phyloP scores from a whole-genome alignment of 2,329 filamentous ascomycete species.

The Taxawa tesnikishii region DNA sequence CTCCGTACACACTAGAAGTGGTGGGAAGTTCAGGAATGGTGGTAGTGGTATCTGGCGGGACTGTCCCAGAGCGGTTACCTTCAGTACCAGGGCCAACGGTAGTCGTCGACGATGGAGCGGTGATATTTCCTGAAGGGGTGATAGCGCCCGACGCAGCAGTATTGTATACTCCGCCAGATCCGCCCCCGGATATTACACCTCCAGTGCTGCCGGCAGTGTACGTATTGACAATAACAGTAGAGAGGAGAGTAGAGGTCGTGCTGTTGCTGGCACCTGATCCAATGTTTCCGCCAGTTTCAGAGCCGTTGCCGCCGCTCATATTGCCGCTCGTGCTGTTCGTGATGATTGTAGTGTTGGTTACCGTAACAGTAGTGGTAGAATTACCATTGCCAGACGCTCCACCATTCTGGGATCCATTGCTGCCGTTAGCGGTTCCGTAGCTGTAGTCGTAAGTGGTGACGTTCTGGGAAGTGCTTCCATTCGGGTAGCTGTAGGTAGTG shows the following conservation, averaged over 20 bases:
- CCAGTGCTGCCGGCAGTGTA: conserved; percentile 7
- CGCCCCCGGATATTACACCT: conserved; percentile 8
- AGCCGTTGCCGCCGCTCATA: too few relatives aligned
- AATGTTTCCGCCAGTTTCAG: too few relatives aligned
- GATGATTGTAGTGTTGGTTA: conserved; percentile 4
- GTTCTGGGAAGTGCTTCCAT: conserved; percentile 5
- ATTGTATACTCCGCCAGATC: conserved; percentile 10
- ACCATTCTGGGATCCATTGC: too few relatives aligned
- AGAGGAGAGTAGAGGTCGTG: background rate
- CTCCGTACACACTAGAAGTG: too few relatives aligned
- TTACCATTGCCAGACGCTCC: too few relatives aligned
- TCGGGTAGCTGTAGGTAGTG: conserved; percentile 12
- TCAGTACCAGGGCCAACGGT: too few relatives aligned
- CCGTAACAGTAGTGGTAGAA: conserved; percentile 3
- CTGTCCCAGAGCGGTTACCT: too few relatives aligned
- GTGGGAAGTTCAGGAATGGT: too few relatives aligned
- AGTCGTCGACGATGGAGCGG: background rate
- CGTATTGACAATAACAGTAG: conserved; percentile 9
- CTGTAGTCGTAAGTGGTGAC: conserved; percentile 1
- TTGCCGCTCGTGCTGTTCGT: conserved; percentile 2
- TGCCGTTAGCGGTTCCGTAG: background rate
- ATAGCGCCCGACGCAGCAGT: conserved; percentile 6
- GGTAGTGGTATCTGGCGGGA: too few relatives aligned
- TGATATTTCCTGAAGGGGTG: conserved; percentile 1
- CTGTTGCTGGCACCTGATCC: too few relatives aligned